phyloP scores from a whole-genome alignment of 805 yeast species.

The Nakazawaea ernobii region DNA sequence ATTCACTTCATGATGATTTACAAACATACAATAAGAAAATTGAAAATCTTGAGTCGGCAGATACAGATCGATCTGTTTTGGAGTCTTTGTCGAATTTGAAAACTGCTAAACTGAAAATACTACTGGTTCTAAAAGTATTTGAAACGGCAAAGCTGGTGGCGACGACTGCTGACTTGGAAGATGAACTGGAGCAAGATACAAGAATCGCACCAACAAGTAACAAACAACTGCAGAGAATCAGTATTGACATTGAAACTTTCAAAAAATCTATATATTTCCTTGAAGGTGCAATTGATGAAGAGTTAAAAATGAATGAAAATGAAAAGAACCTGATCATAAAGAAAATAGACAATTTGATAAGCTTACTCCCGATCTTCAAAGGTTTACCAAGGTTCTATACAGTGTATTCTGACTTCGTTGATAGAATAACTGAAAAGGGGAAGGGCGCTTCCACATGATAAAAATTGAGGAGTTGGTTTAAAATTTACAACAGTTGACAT shows the following conservation, averaged over 20 bases:
- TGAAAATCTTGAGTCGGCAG: constrained; percentile 9
- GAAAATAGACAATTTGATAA: constrained; percentile 42
- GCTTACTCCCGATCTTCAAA: constrained; percentile 47
- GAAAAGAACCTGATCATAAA: constrained; percentile 30
- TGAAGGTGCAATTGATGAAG: constrained; percentile 38
- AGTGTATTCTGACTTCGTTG: constrained; percentile 42
- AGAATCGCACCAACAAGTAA: constrained; percentile 5
- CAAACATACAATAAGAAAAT: constrained; percentile 23
- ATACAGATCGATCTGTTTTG: constrained; percentile 20
- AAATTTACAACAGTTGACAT: too few species aligned
- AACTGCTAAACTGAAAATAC: constrained; percentile 37
- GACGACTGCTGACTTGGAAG: constrained; percentile 23
- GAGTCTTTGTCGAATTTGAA: constrained; percentile 39
- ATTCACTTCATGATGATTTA: constrained; percentile 48
- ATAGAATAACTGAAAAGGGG: constrained; percentile 31
- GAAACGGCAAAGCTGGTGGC: constrained; percentile 36
- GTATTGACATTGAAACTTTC: constrained; percentile 22
- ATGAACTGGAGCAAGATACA: constrained; percentile 6
- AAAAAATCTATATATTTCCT: constrained; percentile 36
- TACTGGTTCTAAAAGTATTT: constrained; percentile 39
- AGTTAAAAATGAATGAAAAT: constrained; percentile 27
- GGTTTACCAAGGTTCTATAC: constrained; percentile 45
- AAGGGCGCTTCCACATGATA: constrained; percentile 22
- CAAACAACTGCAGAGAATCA: constrained; percentile 8
- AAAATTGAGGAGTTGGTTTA: background rate